Evolutionary conservation across 1,284 basidiomycete species (phyloP), one percentile per base, ranked within the genome.

Genomic region (Dichomitus squalens): DNA sequence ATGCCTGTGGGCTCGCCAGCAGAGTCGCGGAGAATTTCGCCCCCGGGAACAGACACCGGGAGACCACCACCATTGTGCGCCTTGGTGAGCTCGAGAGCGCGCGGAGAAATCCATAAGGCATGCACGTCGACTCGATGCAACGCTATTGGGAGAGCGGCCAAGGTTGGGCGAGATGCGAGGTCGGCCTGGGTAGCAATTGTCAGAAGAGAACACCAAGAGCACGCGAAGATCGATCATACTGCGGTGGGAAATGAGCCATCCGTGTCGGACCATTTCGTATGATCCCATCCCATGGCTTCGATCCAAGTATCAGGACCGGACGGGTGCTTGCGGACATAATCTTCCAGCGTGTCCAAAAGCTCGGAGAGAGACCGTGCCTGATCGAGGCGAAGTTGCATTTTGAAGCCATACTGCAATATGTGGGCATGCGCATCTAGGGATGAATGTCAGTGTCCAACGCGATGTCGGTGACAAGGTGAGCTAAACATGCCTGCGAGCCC

Each of bases 231-330:
- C 11, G 31, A 12, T 71, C 85, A 50, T 64, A 93, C 93, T 4
- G 92, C 89, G 23, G 83, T 89, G 0, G 95, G 95, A 67, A 95
- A 96, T 27, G 79, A 72, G 25, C 81, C 75, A 18, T 78, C 52
- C 38, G 69, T 69, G 52, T 67, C 82, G 1, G 80, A 64, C 88
- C 88, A 91, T 57, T 82, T 78, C 4, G 91, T 96, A 72, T 98
- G 95, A 69, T 98, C 93, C 95, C 95, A 98, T 5, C 95, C 95
- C 76, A 90, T 84, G 3, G 93, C 95, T 65, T 88, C 77, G 53
- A 97, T 84, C 93, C 93, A 96, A 4, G 72, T 76, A 3, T 80
- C 77, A 6, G 73, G 76, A 57, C 86, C 78, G 0, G 76, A 69
- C 2, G 78, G 68, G n/a, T 88, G 68, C 44, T 77, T 69, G 2